A percentile compares a stretch with the other conserved stretches of the same genome.
Conservation (phyloP, 192 early-diverging fungal genomes). For the Spinellus fusiger region DNA sequence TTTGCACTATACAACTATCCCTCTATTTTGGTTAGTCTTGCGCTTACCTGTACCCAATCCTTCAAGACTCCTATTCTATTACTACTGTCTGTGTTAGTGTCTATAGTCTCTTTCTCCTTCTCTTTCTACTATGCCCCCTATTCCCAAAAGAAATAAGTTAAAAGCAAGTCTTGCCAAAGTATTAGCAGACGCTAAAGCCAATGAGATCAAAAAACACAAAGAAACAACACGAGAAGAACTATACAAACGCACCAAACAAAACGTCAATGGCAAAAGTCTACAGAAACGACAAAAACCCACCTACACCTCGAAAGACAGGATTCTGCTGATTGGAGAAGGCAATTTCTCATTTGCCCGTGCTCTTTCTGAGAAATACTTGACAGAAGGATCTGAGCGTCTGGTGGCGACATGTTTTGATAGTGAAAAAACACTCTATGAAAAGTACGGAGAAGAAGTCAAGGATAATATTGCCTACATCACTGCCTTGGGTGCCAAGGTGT, state of each 20-base stretch:
- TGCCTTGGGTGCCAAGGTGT: conserved; percentile 57
- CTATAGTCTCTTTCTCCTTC: too few species aligned
- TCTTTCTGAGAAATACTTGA: conserved; percentile 47
- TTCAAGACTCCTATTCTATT: too few species aligned
- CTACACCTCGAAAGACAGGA: conserved; percentile 35
- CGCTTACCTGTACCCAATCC: too few species aligned
- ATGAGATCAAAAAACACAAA: neutral
- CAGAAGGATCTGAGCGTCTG: conserved; percentile 52
- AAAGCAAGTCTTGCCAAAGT: conserved; percentile 5
- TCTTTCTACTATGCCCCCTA: neutral
- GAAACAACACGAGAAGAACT: neutral
- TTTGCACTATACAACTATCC: too few species aligned
- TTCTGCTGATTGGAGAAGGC: conserved; percentile 84
- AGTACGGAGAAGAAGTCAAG: conserved; percentile 68
- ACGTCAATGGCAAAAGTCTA: neutral
- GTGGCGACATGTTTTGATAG: conserved; percentile 77
- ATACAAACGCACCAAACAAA: neutral
- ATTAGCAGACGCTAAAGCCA: neutral
- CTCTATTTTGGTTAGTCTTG: too few species aligned
- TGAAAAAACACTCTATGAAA: conserved; percentile 54
- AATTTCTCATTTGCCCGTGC: conserved; percentile 89
- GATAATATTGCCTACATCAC: conserved; percentile 59
- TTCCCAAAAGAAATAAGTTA: neutral
- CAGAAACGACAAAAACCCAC: neutral
- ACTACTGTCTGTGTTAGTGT: too few species aligned